phyloP scores from a whole-genome alignment of 2,329 filamentous ascomycete species.

The Parascedosporium putredinis region DNA sequence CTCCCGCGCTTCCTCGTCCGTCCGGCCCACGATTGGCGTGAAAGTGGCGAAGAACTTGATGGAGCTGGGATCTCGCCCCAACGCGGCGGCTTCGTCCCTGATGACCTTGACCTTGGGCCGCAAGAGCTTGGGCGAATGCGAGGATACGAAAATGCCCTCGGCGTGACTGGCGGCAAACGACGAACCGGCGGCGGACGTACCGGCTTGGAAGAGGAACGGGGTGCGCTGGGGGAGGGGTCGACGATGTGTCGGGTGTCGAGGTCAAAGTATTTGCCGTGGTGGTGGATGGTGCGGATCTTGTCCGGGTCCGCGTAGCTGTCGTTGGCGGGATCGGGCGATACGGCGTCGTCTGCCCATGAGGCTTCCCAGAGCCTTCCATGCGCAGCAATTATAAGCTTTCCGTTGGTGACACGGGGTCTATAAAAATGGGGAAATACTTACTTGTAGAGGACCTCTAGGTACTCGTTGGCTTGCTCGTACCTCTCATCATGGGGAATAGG shows the following conservation, averaged over 20 bases:
- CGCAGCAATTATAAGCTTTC: conserved; percentile 7
- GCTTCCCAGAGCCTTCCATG: conserved; percentile 40
- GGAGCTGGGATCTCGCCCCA: conserved; percentile 43
- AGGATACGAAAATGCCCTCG: conserved; percentile 50
- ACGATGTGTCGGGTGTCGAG: conserved; percentile 35
- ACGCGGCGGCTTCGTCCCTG: conserved; percentile 35
- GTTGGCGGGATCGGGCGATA: conserved; percentile 38
- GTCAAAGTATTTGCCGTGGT: conserved; percentile 45
- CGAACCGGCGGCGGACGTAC: conserved; percentile 46
- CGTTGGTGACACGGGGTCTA: background rate
- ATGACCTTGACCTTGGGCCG: conserved; percentile 41
- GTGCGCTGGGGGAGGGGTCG: conserved; percentile 47
- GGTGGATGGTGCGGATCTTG: conserved; percentile 49
- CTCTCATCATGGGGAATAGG: conserved; percentile 51
- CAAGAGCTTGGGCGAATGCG: conserved; percentile 38
- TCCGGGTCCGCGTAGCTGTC: conserved; percentile 49
- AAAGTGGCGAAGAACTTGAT: conserved; percentile 46
- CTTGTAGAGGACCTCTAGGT: conserved; percentile 52
- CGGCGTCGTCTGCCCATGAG: conserved; percentile 47
- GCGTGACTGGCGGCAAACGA: conserved; percentile 47
- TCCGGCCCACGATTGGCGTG: conserved; percentile 37
- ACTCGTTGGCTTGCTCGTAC: conserved; percentile 52
- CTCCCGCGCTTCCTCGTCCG: conserved; percentile 39
- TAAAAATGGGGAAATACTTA: conserved; percentile 15
- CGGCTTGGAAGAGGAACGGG: conserved; percentile 48